Conservation (phyloP, 1,284 basidiomycete genomes). For the Taiwanofungus camphoratus region DNA sequence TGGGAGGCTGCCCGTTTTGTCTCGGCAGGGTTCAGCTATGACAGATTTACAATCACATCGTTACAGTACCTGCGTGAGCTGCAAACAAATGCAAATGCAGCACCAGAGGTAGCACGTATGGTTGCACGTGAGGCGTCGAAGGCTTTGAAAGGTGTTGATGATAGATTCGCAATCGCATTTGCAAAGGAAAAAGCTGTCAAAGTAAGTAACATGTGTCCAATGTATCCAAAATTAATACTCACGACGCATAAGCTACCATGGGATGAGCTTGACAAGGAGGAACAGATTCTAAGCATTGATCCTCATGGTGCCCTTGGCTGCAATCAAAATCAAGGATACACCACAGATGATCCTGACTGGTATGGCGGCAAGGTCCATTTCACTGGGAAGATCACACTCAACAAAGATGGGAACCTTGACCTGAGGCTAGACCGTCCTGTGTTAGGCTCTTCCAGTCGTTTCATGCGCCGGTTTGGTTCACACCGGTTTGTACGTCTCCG, state of each 20-base stretch:
- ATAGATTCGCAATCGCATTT: conserved; percentile 2
- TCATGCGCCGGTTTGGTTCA: conserved; percentile 37
- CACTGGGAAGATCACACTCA: conserved; percentile 16
- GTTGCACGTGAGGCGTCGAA: neutral
- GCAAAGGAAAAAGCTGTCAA: conserved; percentile 6
- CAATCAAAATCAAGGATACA: conserved; percentile 8
- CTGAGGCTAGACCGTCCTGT: conserved; percentile 28
- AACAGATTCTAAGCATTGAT: conserved; percentile 17
- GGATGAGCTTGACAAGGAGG: conserved; percentile 34
- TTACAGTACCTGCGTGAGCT: conserved; percentile 4
- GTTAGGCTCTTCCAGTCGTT: conserved; percentile 32
- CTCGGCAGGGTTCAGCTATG: conserved; percentile 7
- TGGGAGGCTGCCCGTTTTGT: conserved; percentile 26
- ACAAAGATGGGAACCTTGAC: neutral
- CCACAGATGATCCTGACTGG: conserved; percentile 18
- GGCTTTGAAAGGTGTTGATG: neutral
- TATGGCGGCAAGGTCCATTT: conserved; percentile 36
- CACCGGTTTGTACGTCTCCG: conserved; percentile 31
- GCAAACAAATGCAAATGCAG: conserved; percentile 6
- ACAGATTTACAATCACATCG: conserved; percentile 2
- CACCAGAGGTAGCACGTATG: conserved; percentile 4
- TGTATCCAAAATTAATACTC: neutral
- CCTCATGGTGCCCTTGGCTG: conserved; percentile 26
- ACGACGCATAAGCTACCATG: conserved; percentile 28
- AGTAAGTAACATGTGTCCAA: conserved; percentile 4